These are phyloP conservation scores for Larix kaempferi DNA, from an alignment of 75 land plant genomes.

Conservation along the genomic window DNA sequence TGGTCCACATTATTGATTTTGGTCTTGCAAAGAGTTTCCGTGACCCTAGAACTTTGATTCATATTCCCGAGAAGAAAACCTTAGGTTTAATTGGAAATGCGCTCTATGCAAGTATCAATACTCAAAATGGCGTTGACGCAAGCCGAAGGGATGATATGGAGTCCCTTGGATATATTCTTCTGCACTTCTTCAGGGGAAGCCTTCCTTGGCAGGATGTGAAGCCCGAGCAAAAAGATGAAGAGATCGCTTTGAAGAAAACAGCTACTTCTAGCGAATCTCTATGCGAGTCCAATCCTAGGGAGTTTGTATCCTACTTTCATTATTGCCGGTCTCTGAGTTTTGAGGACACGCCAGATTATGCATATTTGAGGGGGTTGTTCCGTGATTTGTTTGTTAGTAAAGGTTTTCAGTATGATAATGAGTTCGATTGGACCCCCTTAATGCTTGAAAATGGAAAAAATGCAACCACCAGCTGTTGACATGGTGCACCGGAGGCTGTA, in stretches of 20 bases:
- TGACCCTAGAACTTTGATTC: conserved; percentile 51
- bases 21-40: conserved; percentile 83
- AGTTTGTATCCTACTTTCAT: conserved; percentile 87
- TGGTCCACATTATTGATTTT: conserved; percentile 78
- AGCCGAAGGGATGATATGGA: conserved; percentile 82
- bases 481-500: no score
- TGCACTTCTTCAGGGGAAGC: conserved; percentile 89
- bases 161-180: conserved; percentile 88
- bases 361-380: conserved; percentile 22
- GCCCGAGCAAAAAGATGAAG: conserved; percentile 91
- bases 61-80: conserved; percentile 78
- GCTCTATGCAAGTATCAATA: conserved; percentile 83
- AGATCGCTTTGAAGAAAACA: conserved; percentile 87
- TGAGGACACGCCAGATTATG: conserved; percentile 90
- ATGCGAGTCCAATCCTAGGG: conserved; percentile 73
- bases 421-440: conserved; percentile 16
- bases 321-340: conserved; percentile 83
- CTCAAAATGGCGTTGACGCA: conserved; percentile 83
- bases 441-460: no score
- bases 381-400: conserved; percentile 15
- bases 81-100: conserved; percentile 76
- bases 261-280: conserved; percentile 83
- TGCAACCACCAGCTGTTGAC: no score
- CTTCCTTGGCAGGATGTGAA: conserved; percentile 97
- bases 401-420: conserved; percentile 17